Base-by-base conservation (phyloP, 2,329 filamentous ascomycete species). In the Penicillium sp. region DNA sequence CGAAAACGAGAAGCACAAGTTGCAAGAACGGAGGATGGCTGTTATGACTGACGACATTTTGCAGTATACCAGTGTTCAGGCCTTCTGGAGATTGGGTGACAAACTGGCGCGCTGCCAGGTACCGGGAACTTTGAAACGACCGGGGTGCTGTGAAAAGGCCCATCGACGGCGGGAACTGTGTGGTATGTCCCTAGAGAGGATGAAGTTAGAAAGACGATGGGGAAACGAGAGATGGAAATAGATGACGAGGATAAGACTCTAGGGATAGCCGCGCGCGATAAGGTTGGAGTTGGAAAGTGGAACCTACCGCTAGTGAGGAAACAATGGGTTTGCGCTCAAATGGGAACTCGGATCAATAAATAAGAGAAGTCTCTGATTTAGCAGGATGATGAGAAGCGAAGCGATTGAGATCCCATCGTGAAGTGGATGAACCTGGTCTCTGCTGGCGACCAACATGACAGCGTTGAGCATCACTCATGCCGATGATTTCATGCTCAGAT, bases 1-100 rank as follows among this genome's bases (percentile, higher is more conserved):
- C 93, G 72, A 97, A 97, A 69, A 98, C 93, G 62, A 97, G 88
- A 29, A 96, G 83, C 45, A 88, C 84, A 31, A 97, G 84, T 70
- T 93, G 79, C 19, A 78, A 76, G 62, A 86, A 77, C 11, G 81
- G 74, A 4, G 84, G 83, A 67, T 85, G 81, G 49, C 76, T 77
- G 15, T 78, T 68, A 62, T 79, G 76, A 26, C 30, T 21, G 50
- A 68, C 66, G 60, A 61, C 59, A 65, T 67, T 64, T 54, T 64
- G 66, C 44, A 71, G 56, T 45, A 71, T 62, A 56, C 66, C 63
- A 41, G 66, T 35, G 57, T 63, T 66, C 60, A 66, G 15, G 38
- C 64, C 69, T 60, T 71, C 63, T 13, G 68, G 65, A 46, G 66
- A 62, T 58, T 75, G 73, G 29, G 65, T 64, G 50, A 70, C 41